A percentile compares a stretch with the other conserved stretches of the same genome.
Conservation (phyloP, 73 alveolate species). For the Paramecium octaurelia region DNA sequence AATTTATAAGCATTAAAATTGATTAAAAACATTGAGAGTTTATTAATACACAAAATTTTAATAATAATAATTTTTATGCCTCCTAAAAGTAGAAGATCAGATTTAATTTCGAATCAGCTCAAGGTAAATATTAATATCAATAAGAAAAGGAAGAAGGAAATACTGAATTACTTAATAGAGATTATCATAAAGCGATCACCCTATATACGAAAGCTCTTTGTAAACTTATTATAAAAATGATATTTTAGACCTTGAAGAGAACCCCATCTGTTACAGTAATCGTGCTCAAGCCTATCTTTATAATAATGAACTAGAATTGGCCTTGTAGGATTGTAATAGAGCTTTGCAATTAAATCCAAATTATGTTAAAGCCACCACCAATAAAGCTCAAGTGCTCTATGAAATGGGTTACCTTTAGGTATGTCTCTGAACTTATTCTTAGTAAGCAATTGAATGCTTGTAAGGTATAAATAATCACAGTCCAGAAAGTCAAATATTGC, state of each 20-base stretch:
- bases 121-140: background rate
- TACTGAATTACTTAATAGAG: constrained; percentile 77
- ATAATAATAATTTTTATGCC: background rate
- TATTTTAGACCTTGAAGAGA: constrained; percentile 67
- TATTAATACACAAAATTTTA: background rate
- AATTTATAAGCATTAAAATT: background rate
- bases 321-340: constrained; percentile 82
- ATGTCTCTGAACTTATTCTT: background rate
- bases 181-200: constrained; percentile 81
- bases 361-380: constrained; percentile 74
- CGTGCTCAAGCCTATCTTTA: constrained; percentile 82
- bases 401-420: constrained; percentile 70
- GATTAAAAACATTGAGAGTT: background rate
- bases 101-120: background rate
- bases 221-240: background rate
- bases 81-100: background rate
- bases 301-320: constrained; percentile 71
- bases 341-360: constrained; percentile 79
- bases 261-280: constrained; percentile 78
- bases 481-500: background rate
- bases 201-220: constrained; percentile 76
- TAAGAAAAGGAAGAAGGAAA: constrained; percentile 76
- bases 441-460: constrained; percentile 20
- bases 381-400: constrained; percentile 72
- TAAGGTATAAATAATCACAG: constrained; percentile 4